Base-by-base conservation (phyloP, 805 yeast species). In the Cyberlindnera xylosilytica region DNA sequence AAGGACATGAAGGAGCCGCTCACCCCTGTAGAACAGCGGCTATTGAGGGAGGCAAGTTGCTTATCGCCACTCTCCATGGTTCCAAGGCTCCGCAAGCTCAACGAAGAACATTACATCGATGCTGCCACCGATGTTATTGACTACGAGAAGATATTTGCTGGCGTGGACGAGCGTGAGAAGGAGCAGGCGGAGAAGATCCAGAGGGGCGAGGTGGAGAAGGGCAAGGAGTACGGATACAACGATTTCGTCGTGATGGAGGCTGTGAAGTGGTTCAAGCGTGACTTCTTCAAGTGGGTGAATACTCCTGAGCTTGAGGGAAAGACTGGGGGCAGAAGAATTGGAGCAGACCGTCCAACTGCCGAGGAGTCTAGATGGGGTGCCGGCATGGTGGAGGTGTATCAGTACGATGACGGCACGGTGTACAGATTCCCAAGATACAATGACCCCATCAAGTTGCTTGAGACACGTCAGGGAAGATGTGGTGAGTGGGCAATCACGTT, bases 401-500 rank as follows among this genome's bases (percentile, higher is more conserved):
- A 61, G 46, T 90, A 96, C 59, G 49, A 51, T 2, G 88, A 96
- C 61, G 49, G 58, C 2, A 31, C 41, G 0, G 40, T 44, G 1
- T 67, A 78, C 13, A 66, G 87, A 36, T 91, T 88, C 50, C 89
- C 96, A 1, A 69, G 98, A 28, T 84, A 85, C 56, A 83, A 85
- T 57, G 75, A 79, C 47, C 84, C 91, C 0, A 64, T 64, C 1
- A 76, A 73, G 45, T 64, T 91, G 19, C 62, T 91, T 13, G 66
- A 75, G 22, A 74, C 83, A 0, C 66, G 87, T 33, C 58, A 59
- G 26, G 98, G 98, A 0, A 70, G 98, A 36, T 91, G 98, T 63
- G 98, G 98, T 1, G 98, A 91, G 61, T 91, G 96, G 95, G 91
- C 90, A 42, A 85, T 86, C 52, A 79, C 91, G 49, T 89, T 90